Conservation (phyloP, 2,329 filamentous ascomycete species). For the Calonectria multiphialidica region DNA sequence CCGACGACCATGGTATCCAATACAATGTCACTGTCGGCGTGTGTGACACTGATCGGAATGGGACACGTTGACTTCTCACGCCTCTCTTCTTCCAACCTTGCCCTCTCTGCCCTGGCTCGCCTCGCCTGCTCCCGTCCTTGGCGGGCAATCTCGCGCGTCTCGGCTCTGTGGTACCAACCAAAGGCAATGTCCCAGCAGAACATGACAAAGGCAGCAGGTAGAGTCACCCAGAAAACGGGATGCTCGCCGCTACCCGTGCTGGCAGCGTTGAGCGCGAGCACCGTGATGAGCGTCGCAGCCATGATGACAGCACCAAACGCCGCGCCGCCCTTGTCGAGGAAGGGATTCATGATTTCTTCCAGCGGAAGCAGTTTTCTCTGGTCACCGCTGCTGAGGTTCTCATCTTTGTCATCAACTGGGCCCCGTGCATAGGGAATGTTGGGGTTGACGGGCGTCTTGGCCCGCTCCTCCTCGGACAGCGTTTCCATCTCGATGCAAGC, state of each 20-base stretch:
- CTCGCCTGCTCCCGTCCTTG: slow-evolving; percentile 58
- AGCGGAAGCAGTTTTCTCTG: slow-evolving; percentile 69
- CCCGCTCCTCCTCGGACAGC: slow-evolving; percentile 68
- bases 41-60: neutral
- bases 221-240: slow-evolving; percentile 76
- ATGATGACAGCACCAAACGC: slow-evolving; percentile 75
- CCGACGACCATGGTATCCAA: neutral
- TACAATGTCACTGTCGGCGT: neutral
- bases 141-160: slow-evolving; percentile 73
- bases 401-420: slow-evolving; percentile 64
- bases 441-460: slow-evolving; percentile 73
- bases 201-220: slow-evolving; percentile 77
- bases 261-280: slow-evolving; percentile 75
- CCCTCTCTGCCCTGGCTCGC: slow-evolving; percentile 29
- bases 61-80: neutral
- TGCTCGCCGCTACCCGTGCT: slow-evolving; percentile 61
- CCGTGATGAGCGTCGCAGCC: slow-evolving; percentile 73
- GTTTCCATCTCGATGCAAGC: slow-evolving; percentile 76
- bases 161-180: slow-evolving; percentile 72
- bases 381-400: slow-evolving; percentile 55
- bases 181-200: slow-evolving; percentile 74
- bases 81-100: slow-evolving; percentile 1
- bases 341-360: slow-evolving; percentile 82
- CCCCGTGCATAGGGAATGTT: slow-evolving; percentile 76
- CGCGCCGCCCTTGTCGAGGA: slow-evolving; percentile 75